Percentiles rank a stretch among this genome's conserved stretches.
Evolutionary conservation across 148 eudicot genomes (phyloP).

Genomic region (Polygonum aviculare): DNA sequence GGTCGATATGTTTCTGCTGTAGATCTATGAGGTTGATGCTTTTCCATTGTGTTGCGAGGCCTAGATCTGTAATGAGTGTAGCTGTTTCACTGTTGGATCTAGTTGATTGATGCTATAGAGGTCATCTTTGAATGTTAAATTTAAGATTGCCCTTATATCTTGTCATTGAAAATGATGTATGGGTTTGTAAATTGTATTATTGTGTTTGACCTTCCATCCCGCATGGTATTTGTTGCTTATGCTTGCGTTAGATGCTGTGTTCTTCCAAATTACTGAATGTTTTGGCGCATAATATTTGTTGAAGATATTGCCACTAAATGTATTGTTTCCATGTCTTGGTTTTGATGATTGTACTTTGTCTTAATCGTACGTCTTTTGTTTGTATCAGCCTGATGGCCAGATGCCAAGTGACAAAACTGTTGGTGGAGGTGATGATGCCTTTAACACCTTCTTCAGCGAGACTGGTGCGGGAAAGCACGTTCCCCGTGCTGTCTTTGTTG

Average conservation of each 20-base stretch:
- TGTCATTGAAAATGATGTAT: not conserved
- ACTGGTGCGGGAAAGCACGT: constrained; percentile 12
- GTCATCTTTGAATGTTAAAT: not conserved
- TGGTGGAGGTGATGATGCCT: constrained; percentile 14
- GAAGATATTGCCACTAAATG: no score
- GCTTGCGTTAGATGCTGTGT: no score
- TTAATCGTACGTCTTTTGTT: not conserved
- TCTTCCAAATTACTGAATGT: no score
- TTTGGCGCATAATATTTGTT: no score
- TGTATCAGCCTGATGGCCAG: constrained; percentile 11
- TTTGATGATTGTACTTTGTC: no score
- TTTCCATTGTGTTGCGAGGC: not conserved
- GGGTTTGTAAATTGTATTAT: not conserved
- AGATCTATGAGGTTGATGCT: not conserved
- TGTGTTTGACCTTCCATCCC: no score
- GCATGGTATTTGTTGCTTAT: no score
- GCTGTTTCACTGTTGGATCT: not conserved
- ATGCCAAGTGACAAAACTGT: constrained; percentile 14
- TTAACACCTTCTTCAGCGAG: constrained; percentile 14
- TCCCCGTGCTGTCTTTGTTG: constrained; percentile 12
- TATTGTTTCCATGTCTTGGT: no score
- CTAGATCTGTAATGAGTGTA: not conserved
- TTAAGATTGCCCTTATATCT: no score
- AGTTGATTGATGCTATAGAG: not conserved
- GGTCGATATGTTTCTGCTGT: not conserved